Evolutionary conservation across 2,329 filamentous ascomycete species (phyloP), one percentile per base, ranked within the genome.

Genomic region (Torrubiellomyces zombiae): DNA sequence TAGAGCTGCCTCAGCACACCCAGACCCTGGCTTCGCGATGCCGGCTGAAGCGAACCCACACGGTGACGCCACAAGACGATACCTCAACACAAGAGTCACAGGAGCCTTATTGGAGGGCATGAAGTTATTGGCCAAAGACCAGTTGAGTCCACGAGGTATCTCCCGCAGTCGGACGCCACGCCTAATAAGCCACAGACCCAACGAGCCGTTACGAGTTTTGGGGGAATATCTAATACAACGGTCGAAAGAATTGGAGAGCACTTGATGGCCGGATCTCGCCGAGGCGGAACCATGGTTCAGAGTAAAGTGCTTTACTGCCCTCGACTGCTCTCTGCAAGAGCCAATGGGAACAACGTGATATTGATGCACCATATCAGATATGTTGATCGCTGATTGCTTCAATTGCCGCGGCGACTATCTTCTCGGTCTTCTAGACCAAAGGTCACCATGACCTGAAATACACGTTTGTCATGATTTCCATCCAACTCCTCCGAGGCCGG

Each of bases 51-150:
- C 70, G 9, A 59, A 66, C 2, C 50, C 62, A 2, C 72, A 80
- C 39, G 75, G 76, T 23, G 76, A 75, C 13, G 69, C 73, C 1
- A 69, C 70, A 5, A 64, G 77, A 21, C 63, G 68, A 38, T 83
- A 81, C 44, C 50, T 83, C 37, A 82, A 82, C 41, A 60, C 63
- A 24, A 78, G 72, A 38, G 64, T 83, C 20, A 77, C 75, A 1
- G 67, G 67, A 1, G 62, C 66, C 14, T 41, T 83, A 29, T 51
- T 82, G 19, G 75, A 82, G 39, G 77, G 75, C 14, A 77, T 83
- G 73, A 82, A 81, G 53, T 49, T 63, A 27, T 45, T 83, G 31
- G 74, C 73, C 4, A 71, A 67, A 36, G 72, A 81, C 20, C 67
- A 75, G 76, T 81, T n/a, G n/a, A n/a, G n/a, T n/a, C n/a, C n/a